Evolutionary conservation across 2,329 filamentous ascomycete genomes (phyloP).

Genomic region (Alternaria conjuncta): DNA sequence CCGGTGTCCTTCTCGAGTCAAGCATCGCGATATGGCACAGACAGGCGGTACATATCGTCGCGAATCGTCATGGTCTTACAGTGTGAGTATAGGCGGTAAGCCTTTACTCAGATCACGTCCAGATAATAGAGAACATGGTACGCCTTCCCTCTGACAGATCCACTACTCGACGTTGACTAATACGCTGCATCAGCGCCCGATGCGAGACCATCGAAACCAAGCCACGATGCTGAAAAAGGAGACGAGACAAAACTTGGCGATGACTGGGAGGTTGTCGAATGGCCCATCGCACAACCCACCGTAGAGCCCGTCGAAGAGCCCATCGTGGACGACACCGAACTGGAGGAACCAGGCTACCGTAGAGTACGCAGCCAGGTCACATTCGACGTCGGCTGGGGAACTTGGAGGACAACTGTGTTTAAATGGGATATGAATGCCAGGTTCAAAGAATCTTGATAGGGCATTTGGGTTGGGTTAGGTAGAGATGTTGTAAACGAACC

Average conservation of each 20-base stretch:
- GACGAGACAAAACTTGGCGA: neutral
- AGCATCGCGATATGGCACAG: neutral
- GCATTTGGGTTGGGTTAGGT: too few relatives aligned
- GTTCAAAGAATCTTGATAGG: neutral
- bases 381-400: neutral
- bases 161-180: neutral
- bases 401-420: neutral
- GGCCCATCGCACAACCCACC: neutral
- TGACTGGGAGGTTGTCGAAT: neutral
- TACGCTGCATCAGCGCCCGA: fast-evolving
- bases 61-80: neutral
- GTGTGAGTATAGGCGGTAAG: neutral
- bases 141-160: fast-evolving
- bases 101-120: neutral
- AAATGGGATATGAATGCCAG: neutral
- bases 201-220: neutral
- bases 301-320: neutral
- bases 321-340: neutral
- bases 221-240: fast-evolving
- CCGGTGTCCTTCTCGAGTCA: too few relatives aligned
- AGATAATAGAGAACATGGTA: too few relatives aligned
- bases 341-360: neutral
- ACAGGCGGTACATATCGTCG: neutral
- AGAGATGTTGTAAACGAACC: neutral
- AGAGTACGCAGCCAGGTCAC: neutral